A percentile compares a stretch with the other conserved stretches of the same genome.
phyloP scores from a whole-genome alignment of 2,329 filamentous ascomycete genomes.

The Tolypocladium ovalisporum region DNA sequence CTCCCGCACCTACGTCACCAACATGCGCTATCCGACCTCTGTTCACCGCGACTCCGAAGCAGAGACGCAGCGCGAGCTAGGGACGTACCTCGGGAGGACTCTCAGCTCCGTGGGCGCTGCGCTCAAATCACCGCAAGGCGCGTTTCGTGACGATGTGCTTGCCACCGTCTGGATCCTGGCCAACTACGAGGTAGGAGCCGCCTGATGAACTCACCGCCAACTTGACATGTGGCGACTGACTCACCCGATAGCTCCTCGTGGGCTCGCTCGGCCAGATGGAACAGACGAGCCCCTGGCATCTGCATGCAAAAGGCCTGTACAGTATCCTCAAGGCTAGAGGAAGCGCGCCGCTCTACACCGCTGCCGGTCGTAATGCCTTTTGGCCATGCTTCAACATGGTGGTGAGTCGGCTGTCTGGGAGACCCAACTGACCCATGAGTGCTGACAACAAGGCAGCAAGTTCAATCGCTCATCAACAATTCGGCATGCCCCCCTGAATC shows the following conservation, averaged over 20 bases:
- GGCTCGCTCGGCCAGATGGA: constrained; percentile 20
- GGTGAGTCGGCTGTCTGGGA: constrained; percentile 13
- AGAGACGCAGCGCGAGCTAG: constrained; percentile 20
- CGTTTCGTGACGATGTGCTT: constrained; percentile 23
- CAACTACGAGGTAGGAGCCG: constrained; percentile 23
- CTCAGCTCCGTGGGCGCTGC: constrained; percentile 26
- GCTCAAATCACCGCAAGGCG: constrained; percentile 16
- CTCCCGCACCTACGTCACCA: constrained; percentile 27
- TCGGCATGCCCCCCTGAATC: constrained; percentile 23
- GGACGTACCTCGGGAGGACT: constrained; percentile 23
- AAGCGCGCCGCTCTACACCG: constrained; percentile 10
- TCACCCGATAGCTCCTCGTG: constrained; percentile 21
- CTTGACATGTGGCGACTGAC: background rate
- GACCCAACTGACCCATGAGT: background rate
- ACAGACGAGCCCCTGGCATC: constrained; percentile 22
- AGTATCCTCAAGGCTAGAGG: constrained; percentile 26
- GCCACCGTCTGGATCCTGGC: constrained; percentile 28
- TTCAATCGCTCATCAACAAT: constrained; percentile 21
- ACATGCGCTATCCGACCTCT: constrained; percentile 20
- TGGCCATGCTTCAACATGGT: constrained; percentile 28
- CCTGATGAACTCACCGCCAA: too few relatives aligned
- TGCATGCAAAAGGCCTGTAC: constrained; percentile 24
- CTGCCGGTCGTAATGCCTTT: constrained; percentile 18
- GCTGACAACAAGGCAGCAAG: constrained; percentile 21
- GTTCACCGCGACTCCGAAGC: constrained; percentile 11